Conservation (phyloP, 2,329 filamentous ascomycete genomes). For the Uncinocarpus reesii region DNA sequence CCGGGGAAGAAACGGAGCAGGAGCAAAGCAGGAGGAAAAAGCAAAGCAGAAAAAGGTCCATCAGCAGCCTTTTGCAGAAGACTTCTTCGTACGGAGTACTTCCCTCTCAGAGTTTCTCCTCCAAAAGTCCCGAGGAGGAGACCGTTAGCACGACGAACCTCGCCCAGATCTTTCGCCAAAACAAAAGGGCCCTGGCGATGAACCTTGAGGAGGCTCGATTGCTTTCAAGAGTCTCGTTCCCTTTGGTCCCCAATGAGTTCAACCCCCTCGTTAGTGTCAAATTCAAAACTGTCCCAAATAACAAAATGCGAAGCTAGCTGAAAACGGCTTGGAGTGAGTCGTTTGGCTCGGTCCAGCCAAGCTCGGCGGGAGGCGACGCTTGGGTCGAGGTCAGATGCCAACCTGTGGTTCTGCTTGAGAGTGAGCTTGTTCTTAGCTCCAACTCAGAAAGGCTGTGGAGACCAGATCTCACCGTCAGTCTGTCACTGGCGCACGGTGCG, state of each 20-base stretch:
- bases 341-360: constrained; percentile 11
- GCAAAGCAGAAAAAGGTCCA: neutral
- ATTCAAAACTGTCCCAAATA: constrained; percentile 10
- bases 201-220: neutral
- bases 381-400: constrained; percentile 12
- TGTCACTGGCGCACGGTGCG: constrained; percentile 19
- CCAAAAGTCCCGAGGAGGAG: no score
- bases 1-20: constrained; percentile 6
- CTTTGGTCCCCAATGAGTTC: constrained; percentile 8
- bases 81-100: no score
- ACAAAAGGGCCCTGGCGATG: neutral
- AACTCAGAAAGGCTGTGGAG: constrained; percentile 8
- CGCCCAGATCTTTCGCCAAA: neutral
- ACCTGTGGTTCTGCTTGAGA: constrained; percentile 1
- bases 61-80: no score
- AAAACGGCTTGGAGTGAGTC: constrained; percentile 7
- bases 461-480: constrained; percentile 14
- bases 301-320: constrained; percentile 7
- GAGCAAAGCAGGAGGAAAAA: neutral
- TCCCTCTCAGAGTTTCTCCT: no score
- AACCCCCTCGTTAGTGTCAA: constrained; percentile 7
- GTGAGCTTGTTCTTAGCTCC: neutral
- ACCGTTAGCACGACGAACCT: no score
- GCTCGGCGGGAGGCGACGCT: constrained; percentile 10
- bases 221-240: constrained; percentile 1